A percentile compares a stretch with the other conserved stretches of the same genome.
Evolutionary conservation across 306 rosid species (phyloP).

Genomic region (Glycine latifolia): DNA sequence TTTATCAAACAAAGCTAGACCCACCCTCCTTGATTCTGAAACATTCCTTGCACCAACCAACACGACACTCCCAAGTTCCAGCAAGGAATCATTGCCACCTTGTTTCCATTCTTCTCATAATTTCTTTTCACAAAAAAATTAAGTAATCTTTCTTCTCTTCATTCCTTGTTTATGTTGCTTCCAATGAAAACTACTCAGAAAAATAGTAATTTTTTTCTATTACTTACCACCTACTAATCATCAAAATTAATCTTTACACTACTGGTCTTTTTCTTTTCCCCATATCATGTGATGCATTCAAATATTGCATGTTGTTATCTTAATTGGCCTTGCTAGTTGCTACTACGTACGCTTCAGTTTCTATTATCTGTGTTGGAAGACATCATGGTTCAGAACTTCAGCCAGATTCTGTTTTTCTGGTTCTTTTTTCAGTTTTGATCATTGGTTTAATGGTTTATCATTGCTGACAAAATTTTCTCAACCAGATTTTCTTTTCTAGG

Average conservation of each 20-base stretch:
- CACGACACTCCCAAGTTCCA: slow-evolving; percentile 43
- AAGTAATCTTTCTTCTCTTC: slow-evolving; percentile 37
- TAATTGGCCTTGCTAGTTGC: neutral
- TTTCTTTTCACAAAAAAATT: neutral
- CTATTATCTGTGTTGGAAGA: slow-evolving; percentile 10
- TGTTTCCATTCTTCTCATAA: slow-evolving; percentile 8
- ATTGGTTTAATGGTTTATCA: neutral
- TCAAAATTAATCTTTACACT: neutral
- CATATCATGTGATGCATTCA: neutral
- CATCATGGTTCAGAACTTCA: neutral
- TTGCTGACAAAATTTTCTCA: neutral
- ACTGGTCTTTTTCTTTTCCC: neutral
- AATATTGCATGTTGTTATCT: neutral
- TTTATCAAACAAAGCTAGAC: neutral
- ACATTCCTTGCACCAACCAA: slow-evolving; percentile 22
- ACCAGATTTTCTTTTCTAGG: neutral
- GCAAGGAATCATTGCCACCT: slow-evolving; percentile 28
- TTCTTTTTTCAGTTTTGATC: neutral
- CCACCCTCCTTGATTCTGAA: neutral
- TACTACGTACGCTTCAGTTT: neutral
- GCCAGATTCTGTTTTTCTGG: neutral
- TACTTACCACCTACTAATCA: neutral
- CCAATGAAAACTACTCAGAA: slow-evolving; percentile 1
- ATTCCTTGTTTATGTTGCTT: neutral
- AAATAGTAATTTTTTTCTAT: slow-evolving; percentile 1